These are phyloP conservation scores for Moesziomyces sp. DNA, from an alignment of 1,284 basidiomycete genomes.

Conservation along the genomic window DNA sequence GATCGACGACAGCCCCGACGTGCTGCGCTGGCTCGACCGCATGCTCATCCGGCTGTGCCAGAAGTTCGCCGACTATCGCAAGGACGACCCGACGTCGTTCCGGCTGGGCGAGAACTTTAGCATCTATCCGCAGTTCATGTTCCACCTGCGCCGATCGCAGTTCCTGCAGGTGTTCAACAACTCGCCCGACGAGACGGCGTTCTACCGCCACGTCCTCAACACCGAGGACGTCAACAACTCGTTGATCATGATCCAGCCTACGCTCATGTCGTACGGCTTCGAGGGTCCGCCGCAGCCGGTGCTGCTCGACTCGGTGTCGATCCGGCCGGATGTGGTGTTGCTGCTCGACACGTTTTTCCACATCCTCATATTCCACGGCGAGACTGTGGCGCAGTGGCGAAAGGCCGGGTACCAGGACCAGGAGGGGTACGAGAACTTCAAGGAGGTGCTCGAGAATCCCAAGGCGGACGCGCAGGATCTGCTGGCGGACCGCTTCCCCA, in stretches of 20 bases:
- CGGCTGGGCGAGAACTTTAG: conserved; percentile 93
- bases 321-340: conserved; percentile 94
- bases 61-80: conserved; percentile 98
- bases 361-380: conserved; percentile 99
- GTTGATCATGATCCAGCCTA: conserved; percentile 99
- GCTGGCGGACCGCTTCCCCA: conserved; percentile 92
- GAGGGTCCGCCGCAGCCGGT: conserved; percentile 91
- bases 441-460: conserved; percentile 88
- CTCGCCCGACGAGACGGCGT: conserved; percentile 98
- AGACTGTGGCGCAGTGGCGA: conserved; percentile 95
- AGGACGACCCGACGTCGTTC: conserved; percentile 96
- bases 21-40: conserved; percentile 94
- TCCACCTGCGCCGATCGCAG: conserved; percentile 95
- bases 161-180: conserved; percentile 99
- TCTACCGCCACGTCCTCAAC: conserved; percentile 97
- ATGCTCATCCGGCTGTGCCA: conserved; percentile 99
- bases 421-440: conserved; percentile 98
- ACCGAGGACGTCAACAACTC: conserved; percentile 99
- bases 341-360: conserved; percentile 99
- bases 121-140: conserved; percentile 99
- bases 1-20: conserved; percentile 97
- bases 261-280: conserved; percentile 97
- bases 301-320: conserved; percentile 94
- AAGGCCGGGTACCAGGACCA: conserved; percentile 99
- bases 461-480: conserved; percentile 79